phyloP scores from a whole-genome alignment of 2,329 filamentous ascomycete genomes.

The Lecanicillium sp. region DNA sequence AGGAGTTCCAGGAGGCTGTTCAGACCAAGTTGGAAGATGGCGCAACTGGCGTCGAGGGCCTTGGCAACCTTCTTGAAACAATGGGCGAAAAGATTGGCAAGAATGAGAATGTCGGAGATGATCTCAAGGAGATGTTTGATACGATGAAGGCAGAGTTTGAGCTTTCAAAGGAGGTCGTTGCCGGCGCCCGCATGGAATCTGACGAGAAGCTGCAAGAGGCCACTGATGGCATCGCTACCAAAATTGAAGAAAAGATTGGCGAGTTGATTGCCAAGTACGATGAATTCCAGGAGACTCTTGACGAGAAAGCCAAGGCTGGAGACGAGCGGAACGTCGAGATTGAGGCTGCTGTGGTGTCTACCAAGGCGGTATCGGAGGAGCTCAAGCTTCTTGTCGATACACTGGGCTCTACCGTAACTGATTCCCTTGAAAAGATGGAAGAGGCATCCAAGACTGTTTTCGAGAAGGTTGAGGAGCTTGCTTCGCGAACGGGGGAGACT shows the following conservation, averaged over 20 bases:
- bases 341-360: constrained; percentile 63
- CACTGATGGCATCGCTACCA: constrained; percentile 43
- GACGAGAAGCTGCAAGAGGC: constrained; percentile 66
- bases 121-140: constrained; percentile 63
- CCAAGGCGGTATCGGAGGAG: constrained; percentile 77
- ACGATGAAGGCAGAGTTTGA: constrained; percentile 82
- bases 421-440: constrained; percentile 78
- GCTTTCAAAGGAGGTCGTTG: constrained; percentile 70
- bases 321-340: constrained; percentile 68
- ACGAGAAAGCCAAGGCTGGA: constrained; percentile 63
- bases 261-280: constrained; percentile 84
- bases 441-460: constrained; percentile 85
- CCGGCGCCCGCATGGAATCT: constrained; percentile 71
- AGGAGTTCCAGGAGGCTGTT: constrained; percentile 69
- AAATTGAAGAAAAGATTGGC: constrained; percentile 58
- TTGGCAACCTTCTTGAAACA: constrained; percentile 62
- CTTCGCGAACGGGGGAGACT: constrained; percentile 65
- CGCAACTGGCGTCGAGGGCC: constrained; percentile 59
- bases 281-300: constrained; percentile 65
- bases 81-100: constrained; percentile 54
- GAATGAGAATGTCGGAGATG: constrained; percentile 49
- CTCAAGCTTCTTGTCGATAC: constrained; percentile 80
- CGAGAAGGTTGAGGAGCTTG: constrained; percentile 70
- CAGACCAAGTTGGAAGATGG: constrained; percentile 71
- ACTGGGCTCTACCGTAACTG: constrained; percentile 70